phyloP scores from a whole-genome alignment of 495 filamentous ascomycete species.

The Xylaria grammica region DNA sequence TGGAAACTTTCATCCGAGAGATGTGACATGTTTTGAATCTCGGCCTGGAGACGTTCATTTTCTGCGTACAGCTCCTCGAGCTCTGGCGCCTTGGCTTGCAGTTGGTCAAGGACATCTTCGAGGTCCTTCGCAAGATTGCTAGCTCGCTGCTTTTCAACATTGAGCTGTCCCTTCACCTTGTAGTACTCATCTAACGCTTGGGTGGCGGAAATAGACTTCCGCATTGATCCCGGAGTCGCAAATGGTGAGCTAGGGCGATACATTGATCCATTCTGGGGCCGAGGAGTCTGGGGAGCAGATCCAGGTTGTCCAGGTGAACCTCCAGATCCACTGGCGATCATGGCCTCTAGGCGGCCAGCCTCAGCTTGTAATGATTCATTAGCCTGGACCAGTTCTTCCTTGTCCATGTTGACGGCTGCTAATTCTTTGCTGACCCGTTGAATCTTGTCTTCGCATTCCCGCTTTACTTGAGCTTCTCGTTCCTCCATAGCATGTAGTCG shows the following conservation, averaged over 20 bases:
- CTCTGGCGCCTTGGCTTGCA: constrained; percentile 73
- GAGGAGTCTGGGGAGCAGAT: constrained; percentile 63
- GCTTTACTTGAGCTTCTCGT: constrained; percentile 75
- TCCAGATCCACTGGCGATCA: constrained; percentile 40
- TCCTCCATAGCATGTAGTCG: constrained; percentile 82
- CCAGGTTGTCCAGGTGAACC: constrained; percentile 36
- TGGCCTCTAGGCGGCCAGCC: constrained; percentile 64
- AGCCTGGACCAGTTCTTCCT: constrained; percentile 68
- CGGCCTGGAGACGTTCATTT: constrained; percentile 68
- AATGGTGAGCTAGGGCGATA: constrained; percentile 55
- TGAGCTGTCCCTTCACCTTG: constrained; percentile 57
- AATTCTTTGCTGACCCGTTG: constrained; percentile 77
- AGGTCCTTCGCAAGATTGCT: constrained; percentile 73
- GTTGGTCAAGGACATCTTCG: constrained; percentile 74
- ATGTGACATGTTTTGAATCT: constrained; percentile 81
- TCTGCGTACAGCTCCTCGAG: constrained; percentile 71
- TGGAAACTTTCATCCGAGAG: constrained; percentile 63
- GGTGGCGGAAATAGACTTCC: constrained; percentile 54
- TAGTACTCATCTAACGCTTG: constrained; percentile 59
- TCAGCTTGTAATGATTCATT: constrained; percentile 73
- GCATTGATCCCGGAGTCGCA: constrained; percentile 56
- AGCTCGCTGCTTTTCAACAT: constrained; percentile 70
- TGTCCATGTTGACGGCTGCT: constrained; percentile 67
- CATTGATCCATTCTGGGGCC: constrained; percentile 56
- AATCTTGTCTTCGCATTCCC: constrained; percentile 81